phyloP scores from a whole-genome alignment of 2,329 filamentous ascomycete species.

The Emergomyces orientalis region DNA sequence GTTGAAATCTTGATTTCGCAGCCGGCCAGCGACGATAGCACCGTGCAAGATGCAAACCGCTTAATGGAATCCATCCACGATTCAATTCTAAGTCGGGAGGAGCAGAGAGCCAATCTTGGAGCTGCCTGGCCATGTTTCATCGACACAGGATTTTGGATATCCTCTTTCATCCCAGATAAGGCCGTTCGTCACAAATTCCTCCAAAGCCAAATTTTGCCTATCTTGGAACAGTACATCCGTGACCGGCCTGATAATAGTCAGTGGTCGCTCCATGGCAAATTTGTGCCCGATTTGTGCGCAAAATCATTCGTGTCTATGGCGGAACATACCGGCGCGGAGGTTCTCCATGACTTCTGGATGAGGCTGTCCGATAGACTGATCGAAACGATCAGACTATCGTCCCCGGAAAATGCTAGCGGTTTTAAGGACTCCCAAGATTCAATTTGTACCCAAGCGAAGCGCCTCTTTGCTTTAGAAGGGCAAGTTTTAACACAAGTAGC shows the following conservation, averaged over 20 bases:
- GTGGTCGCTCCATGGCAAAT: constrained; percentile 43
- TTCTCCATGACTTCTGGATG: constrained; percentile 53
- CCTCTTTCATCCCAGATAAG: constrained; percentile 38
- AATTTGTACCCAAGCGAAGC: constrained; percentile 56
- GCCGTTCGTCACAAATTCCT: constrained; percentile 42
- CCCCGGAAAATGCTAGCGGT: constrained; percentile 73
- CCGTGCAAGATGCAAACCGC: constrained; percentile 46
- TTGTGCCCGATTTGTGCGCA: constrained; percentile 30
- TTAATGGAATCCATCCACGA: constrained; percentile 59
- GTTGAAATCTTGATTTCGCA: constrained; percentile 34
- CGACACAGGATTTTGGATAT: constrained; percentile 49
- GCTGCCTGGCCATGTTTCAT: constrained; percentile 70
- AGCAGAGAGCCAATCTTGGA: constrained; percentile 57
- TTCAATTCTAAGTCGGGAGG: constrained; percentile 65
- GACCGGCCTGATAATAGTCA: constrained; percentile 37
- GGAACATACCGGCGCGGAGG: constrained; percentile 36
- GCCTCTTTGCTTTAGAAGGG: constrained; percentile 54
- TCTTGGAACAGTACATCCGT: constrained; percentile 46
- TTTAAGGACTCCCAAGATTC: constrained; percentile 62
- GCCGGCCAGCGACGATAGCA: constrained; percentile 18
- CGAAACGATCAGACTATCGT: constrained; percentile 59
- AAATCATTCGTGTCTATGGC: constrained; percentile 32
- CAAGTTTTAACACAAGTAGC: constrained; percentile 26
- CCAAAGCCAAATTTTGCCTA: constrained; percentile 41
- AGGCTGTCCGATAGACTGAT: constrained; percentile 54